Conservation (phyloP, 441 rosid species). For the Flueggea neowawraea region DNA sequence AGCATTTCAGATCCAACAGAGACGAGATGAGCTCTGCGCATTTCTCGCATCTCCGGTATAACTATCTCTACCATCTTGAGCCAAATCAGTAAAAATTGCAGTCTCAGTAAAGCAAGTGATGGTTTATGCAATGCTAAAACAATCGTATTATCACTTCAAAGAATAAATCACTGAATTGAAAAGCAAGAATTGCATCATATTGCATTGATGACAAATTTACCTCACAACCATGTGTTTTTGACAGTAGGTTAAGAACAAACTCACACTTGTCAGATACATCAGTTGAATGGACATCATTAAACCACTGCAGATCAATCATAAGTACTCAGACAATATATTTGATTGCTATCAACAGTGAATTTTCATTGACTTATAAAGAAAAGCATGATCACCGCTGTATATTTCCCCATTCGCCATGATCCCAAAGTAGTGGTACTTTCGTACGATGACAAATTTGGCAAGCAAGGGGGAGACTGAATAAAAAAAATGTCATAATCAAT, state of each 20-base stretch:
- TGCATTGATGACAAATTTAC: slow-evolving; percentile 34
- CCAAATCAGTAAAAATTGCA: slow-evolving; percentile 14
- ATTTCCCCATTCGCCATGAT: slow-evolving; percentile 74
- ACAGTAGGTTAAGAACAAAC: slow-evolving; percentile 55
- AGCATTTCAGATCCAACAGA: slow-evolving; percentile 62
- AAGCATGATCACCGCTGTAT: slow-evolving; percentile 45
- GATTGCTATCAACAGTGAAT: neutral
- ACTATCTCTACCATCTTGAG: slow-evolving; percentile 72
- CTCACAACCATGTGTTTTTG: slow-evolving; percentile 69
- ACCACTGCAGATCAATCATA: slow-evolving; percentile 62
- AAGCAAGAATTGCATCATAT: too few relatives aligned
- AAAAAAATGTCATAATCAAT: neutral
- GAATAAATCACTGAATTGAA: neutral
- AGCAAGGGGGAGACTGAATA: slow-evolving; percentile 70
- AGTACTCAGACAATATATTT: slow-evolving; percentile 11
- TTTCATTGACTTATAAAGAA: slow-evolving; percentile 1
- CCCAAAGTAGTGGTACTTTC: slow-evolving; percentile 42
- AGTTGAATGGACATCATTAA: slow-evolving; percentile 77
- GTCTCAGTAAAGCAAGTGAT: slow-evolving; percentile 3
- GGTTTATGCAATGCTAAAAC: neutral
- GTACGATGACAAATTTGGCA: slow-evolving; percentile 52
- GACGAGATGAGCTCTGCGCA: slow-evolving; percentile 77
- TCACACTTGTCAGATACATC: slow-evolving; percentile 78
- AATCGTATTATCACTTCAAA: neutral
- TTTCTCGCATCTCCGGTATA: slow-evolving; percentile 81